Conservation (phyloP, 345 rosid genomes). For the Raphanus sativus region DNA sequence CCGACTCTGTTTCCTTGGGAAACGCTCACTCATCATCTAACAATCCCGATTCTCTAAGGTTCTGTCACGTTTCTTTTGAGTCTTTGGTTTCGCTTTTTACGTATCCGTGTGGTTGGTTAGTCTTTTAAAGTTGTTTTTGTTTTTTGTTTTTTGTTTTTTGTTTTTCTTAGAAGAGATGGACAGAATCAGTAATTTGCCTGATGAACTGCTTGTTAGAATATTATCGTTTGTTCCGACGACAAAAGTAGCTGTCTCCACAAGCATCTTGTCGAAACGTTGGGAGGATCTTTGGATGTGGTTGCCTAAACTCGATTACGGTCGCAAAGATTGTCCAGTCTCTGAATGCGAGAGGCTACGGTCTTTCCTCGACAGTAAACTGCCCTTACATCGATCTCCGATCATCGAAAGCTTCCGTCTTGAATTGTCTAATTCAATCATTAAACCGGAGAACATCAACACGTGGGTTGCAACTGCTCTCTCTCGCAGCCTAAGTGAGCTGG, state of each 20-base stretch:
- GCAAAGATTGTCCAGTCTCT: not conserved
- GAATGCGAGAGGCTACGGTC: not conserved
- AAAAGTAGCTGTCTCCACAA: not conserved
- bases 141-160: no score
- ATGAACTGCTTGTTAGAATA: not conserved
- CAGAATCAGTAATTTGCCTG: not conserved
- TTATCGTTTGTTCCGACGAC: not conserved
- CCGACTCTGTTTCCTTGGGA: not conserved
- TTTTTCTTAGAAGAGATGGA: not conserved
- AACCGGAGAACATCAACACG: not conserved
- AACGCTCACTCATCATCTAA: not conserved
- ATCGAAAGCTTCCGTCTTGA: not conserved
- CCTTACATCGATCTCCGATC: not conserved
- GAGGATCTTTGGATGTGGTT: not conserved
- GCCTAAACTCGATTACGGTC: not conserved
- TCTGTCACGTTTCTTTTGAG: not conserved
- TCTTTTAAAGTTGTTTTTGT: no score
- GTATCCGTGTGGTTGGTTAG: not conserved
- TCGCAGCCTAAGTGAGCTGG: not conserved
- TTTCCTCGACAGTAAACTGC: not conserved
- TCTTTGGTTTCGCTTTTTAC: not conserved
- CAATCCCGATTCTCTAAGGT: not conserved
- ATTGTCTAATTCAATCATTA: not conserved
- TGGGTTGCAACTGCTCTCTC: constrained; percentile 5
- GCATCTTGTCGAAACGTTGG: not conserved